Evolutionary conservation across 1,139 yeast genomes (phyloP).

Genomic region (Sugiyamaella novakii): DNA sequence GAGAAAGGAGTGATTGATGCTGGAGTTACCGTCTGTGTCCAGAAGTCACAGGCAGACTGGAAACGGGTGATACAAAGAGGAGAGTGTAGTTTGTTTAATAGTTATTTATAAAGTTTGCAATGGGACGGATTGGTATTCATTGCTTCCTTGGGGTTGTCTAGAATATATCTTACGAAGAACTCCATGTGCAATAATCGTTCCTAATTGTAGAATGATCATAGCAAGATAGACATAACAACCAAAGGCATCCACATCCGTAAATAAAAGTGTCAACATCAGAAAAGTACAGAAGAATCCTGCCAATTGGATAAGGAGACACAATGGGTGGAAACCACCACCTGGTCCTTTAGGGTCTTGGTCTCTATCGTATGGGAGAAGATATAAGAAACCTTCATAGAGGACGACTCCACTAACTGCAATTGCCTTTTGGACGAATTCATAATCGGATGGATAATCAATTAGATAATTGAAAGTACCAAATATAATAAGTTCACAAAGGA

Average conservation of each 20-base stretch:
- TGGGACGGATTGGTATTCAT: constrained; percentile 19
- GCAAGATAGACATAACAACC: constrained; percentile 21
- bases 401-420: constrained; percentile 23
- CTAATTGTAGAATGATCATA: constrained; percentile 19
- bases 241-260: constrained; percentile 22
- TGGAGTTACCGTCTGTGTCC: too few relatives aligned
- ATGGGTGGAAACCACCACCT: constrained; percentile 27
- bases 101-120: constrained; percentile 15
- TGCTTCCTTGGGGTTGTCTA: background rate
- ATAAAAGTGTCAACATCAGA: constrained; percentile 24
- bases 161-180: constrained; percentile 8
- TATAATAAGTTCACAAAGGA: constrained; percentile 2
- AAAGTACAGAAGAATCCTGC: constrained; percentile 23
- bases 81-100: background rate
- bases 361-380: constrained; percentile 23
- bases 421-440: constrained; percentile 5
- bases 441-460: background rate
- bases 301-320: constrained; percentile 23
- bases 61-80: background rate
- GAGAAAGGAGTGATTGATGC: too few relatives aligned
- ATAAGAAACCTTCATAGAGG: constrained; percentile 17
- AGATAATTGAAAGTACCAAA: constrained; percentile 1
- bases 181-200: constrained; percentile 17
- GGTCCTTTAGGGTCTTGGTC: constrained; percentile 22
- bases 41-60: constrained; percentile 1